Evolutionary conservation across 345 rosid species (phyloP), one percentile per base, ranked within the genome.

Genomic region (Passiflora organensis): DNA sequence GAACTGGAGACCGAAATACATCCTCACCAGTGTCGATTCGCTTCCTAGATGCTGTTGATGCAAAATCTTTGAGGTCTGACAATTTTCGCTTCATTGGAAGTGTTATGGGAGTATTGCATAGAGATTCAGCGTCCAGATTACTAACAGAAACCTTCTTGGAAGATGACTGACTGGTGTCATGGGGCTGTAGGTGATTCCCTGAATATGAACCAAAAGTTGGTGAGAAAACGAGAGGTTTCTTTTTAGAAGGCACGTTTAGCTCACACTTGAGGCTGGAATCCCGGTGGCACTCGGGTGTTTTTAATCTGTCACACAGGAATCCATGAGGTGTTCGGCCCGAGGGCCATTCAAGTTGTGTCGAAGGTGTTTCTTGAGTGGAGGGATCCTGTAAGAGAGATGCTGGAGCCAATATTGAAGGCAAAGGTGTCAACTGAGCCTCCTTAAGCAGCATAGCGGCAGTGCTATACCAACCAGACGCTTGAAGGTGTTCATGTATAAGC

Each of bases 401-500:
- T 59, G 91, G 80, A 49, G 81, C 80, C 13, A 80, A 87, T 76
- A 78, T 59, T 3, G 80, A 73, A 39, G 95, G 78, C 56, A 93
- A 76, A 70, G 99, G 94, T 56, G 80, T 77, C 77, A 93, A 72
- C 59, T 93, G 94, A 56, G 95, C 94, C 79, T 93, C 99, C 70
- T 82, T 86, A 71, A 84, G 77, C 66, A 93, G 79, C 43, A 62
- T 37, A 51, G 78, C 72, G 21, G 99, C 91, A 60, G 87, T 76
- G 55, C 73, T 66, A 59, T 64, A 65, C 79, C 89, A 80, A 60
- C 99, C 99, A 65, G 86, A 81, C 47, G 94, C 94, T 72, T 82
- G 96, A 45, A 93, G 95, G 71, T 93, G 99, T 74, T 93, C 99
- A 51, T 86, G 99, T 23, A 93, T 84, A 61, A 93, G 96, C 24